These are phyloP conservation scores for Stentor coeruleus DNA, from an alignment of 73 alveolate genomes.

Conservation along the genomic window DNA sequence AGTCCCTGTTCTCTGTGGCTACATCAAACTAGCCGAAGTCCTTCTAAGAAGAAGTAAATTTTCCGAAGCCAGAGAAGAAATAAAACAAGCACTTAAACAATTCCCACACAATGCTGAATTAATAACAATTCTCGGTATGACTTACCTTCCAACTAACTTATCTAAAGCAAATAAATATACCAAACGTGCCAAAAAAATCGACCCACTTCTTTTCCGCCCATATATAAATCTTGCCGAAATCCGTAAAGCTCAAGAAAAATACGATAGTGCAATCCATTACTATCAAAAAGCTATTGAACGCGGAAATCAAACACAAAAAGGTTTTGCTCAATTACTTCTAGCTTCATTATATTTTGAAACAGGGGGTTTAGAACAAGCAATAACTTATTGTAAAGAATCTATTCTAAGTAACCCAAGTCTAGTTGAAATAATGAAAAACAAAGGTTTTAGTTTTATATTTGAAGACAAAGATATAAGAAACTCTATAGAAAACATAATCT, in stretches of 20 bases:
- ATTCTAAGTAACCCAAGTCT: neutral
- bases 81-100: neutral
- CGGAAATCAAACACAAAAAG: neutral
- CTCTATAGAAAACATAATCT: neutral
- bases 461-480: neutral
- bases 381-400: neutral
- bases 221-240: neutral
- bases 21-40: neutral
- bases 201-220: neutral
- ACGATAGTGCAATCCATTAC: neutral
- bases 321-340: neutral
- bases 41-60: neutral
- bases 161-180: neutral
- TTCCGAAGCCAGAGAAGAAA: neutral
- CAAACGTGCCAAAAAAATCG: neutral
- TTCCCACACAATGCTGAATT: neutral
- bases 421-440: neutral
- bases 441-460: neutral
- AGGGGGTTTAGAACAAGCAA: neutral
- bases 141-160: neutral
- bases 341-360: neutral
- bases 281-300: neutral
- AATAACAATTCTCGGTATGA: neutral
- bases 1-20: neutral
- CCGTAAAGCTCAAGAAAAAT: neutral